Percentiles rank a stretch among this genome's conserved stretches.
Conservation (phyloP, 2,329 filamentous ascomycete genomes). For the Pezicula rhizophila region DNA sequence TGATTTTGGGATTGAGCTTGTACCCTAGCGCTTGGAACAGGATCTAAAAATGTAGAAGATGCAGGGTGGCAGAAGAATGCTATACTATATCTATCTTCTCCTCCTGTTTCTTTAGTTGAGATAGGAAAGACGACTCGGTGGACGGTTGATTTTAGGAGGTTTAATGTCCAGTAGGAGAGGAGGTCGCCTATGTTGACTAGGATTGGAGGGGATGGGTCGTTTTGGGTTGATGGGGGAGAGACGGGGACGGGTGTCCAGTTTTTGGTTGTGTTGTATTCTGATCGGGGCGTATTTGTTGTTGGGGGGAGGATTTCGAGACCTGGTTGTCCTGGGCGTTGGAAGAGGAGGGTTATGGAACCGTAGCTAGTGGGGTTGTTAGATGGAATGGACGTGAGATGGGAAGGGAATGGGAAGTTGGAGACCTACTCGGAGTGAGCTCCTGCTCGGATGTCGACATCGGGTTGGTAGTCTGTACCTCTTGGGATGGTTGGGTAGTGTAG, state of each 20-base stretch:
- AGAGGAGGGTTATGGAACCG: slow-evolving; percentile 66
- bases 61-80: slow-evolving; percentile 65
- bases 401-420: not conserved
- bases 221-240: slow-evolving; percentile 51
- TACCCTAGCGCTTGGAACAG: slow-evolving; percentile 56
- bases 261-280: slow-evolving; percentile 29
- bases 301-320: slow-evolving; percentile 76
- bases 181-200: slow-evolving; percentile 67
- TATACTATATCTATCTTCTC: slow-evolving; percentile 56
- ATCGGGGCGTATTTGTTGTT: slow-evolving; percentile 28
- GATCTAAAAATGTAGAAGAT: slow-evolving; percentile 42
- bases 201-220: slow-evolving; percentile 61
- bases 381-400: not conserved
- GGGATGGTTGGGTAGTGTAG: slow-evolving; percentile 62
- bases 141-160: slow-evolving; percentile 78
- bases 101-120: slow-evolving; percentile 38
- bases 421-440: slow-evolving; percentile 80
- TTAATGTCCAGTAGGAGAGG: slow-evolving; percentile 83
- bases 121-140: slow-evolving; percentile 75
- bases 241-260: slow-evolving; percentile 63
- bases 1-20: slow-evolving; percentile 25
- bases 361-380: slow-evolving; percentile 29
- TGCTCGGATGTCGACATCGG: slow-evolving; percentile 66
- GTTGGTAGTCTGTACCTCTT: slow-evolving; percentile 34
- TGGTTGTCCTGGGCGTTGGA: slow-evolving; percentile 78